Percentiles rank a stretch among this genome's conserved stretches.
These are phyloP conservation scores for Diaporthe velutina DNA, from an alignment of 2,329 filamentous ascomycete genomes.

Conservation along the genomic window DNA sequence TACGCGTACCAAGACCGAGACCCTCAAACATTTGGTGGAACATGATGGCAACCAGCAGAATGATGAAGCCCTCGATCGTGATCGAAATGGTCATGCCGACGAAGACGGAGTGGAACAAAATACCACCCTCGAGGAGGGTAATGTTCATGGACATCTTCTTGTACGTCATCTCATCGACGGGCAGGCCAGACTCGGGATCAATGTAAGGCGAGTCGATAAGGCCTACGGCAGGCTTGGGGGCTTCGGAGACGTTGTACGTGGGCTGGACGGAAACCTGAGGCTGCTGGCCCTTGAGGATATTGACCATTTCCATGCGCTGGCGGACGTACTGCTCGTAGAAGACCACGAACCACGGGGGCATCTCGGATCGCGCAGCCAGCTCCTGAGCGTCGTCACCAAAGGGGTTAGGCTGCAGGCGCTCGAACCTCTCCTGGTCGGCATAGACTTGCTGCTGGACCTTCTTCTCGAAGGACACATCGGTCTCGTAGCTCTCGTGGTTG, in stretches of 20 bases:
- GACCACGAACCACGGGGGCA: constrained; percentile 73
- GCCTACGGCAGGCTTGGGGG: constrained; percentile 49
- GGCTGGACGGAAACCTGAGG: constrained; percentile 41
- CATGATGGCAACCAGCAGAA: constrained; percentile 76
- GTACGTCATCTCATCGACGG: constrained; percentile 60
- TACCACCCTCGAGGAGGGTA: constrained; percentile 80
- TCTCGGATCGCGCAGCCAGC: constrained; percentile 54
- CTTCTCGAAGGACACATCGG: constrained; percentile 47
- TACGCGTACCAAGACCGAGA: constrained; percentile 78
- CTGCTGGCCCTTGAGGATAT: constrained; percentile 60
- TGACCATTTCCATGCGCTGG: constrained; percentile 70
- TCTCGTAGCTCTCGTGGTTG: constrained; percentile 49
- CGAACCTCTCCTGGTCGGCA: constrained; percentile 37
- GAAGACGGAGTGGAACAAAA: constrained; percentile 83
- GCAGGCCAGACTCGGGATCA: constrained; percentile 58
- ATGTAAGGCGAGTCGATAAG: constrained; percentile 53
- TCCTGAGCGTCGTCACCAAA: constrained; percentile 46
- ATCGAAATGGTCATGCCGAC: constrained; percentile 81
- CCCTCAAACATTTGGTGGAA: constrained; percentile 81
- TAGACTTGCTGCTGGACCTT: constrained; percentile 36
- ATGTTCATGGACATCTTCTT: constrained; percentile 79
- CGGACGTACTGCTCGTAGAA: constrained; percentile 74
- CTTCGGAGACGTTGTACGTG: constrained; percentile 41
- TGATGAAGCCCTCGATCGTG: constrained; percentile 74
- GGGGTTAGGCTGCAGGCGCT: constrained; percentile 40